Base-by-base conservation (phyloP, 805 yeast species). In the Kazachstania bromeliacearum region DNA sequence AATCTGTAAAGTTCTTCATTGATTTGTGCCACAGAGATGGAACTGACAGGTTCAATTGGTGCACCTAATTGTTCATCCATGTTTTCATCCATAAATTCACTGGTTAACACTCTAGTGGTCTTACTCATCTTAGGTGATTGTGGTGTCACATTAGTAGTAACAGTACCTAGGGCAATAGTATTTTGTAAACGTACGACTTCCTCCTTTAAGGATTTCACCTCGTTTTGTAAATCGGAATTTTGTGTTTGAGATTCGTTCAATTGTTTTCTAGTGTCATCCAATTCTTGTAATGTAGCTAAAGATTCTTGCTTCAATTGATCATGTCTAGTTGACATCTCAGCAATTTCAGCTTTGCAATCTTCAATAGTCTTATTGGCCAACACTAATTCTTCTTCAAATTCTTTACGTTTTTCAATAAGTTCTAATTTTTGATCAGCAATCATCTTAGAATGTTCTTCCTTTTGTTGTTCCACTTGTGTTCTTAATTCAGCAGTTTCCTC, bases 1-100 rank as follows among this genome's bases (percentile, higher is more conserved):
- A 79, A 66, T 48, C 72, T 69, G 71, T 75, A 82, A 38, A 83
- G 63, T 55, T 84, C 92, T 50, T 75, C 85, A 49, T 80, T 79
- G 44, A 83, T 80, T 35, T 77, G 81, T 42, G 79, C 80, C 41
- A 78, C 60, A n/a, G 73, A 66, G 40, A 62, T 61, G 12, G 63
- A 48, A 42, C 71, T 68, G 31, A 67, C 70, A 4, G 45, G 41
- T 10, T 44, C 50, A 16, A 43, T 47, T 29, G 51, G 55, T 25
- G 38, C 42, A 7, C 29, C 34, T 20, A 34, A 28, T 14, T 37
- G 43, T 8, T 43, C 45, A 35, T 46, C 41, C 22, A 45, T 38
- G 9, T 31, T 13, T 21, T 31, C 34, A 12, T 36, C 39, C 15
- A 27, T 27, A 19, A 36, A 31, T 20, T 32, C 34, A 18, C 20